Evolutionary conservation across 192 early-diverging fungal species (phyloP), one percentile per base, ranked within the genome.

Genomic region (Coemansia sp.): DNA sequence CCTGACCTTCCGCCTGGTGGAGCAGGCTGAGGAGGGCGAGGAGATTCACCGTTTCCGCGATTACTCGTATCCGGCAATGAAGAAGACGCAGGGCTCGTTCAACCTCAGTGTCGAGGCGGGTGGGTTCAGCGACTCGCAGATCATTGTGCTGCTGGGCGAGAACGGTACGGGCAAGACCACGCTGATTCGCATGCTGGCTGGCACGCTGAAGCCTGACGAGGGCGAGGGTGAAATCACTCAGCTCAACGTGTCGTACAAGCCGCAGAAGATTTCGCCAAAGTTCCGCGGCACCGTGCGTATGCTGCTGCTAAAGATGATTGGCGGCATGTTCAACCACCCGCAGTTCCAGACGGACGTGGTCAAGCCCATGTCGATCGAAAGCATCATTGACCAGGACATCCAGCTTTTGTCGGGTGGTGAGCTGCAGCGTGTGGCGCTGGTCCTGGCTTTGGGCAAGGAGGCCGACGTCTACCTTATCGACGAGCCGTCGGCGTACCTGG

Each of bases 141-240:
- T 96, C 51, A 75, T 98, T 64, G 93, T 98, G 56, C 91, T 98
- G 87, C 76, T 98, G 63, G 95, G 95, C 58, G 87, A 98, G 75
- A 98, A 98, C 81, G 95, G 94, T 50, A 96, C 91, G 6, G 91
- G 91, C 57, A 96, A 96, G 82, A 96, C 95, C 13, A 98, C 95
- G 13, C 92, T 98, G 62, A 96, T 98, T 55, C 82, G 80, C 39
- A 79, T 98, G 72, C 79, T 98, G 44, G 93, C 95, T 38, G 93
- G 95, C 66, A 40, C 61, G 21, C 56, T 93, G 37, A 58, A 70
- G 56, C 75, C 95, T 11, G 93, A 98, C 62, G 84, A 89, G 20
- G 51, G 54, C 38, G 79, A 83, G 22, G 76, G 85, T 20, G 78
- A 89, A 32, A 68, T 91, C 19, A 91, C 92, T 4, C 80, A 89